Evolutionary conservation across 148 eudicot species (phyloP), one percentile per base, ranked within the genome.

Genomic region (Silene uniflora): DNA sequence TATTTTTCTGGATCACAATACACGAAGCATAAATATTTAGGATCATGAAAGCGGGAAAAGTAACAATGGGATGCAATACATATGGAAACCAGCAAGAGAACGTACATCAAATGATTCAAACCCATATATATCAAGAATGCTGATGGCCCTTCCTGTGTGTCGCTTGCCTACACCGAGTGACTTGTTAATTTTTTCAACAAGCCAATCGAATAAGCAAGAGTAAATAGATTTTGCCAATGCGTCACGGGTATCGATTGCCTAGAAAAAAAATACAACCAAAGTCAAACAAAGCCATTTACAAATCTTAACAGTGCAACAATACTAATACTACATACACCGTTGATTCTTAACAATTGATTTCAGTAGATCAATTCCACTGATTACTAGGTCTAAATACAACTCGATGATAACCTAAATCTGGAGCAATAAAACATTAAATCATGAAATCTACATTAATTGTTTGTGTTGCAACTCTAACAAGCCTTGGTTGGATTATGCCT

Each of bases 61-160:
- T 75, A 62, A 52, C 6, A n/a, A 59, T 32, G 12, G 55, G 42
- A 65, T 55, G 75, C 35, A 24, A 60, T 1, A 62, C 59, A 61
- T 29, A 71, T 39, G 29, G 16, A 76, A 54, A 42, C 35, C 55
- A 2, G n/a, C 17, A 67, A 75, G 55, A 68, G 35, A 75, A 68
- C 89, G 69, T 84, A 95, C 99, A 73, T 92, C 90, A 77, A 95
- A 95, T 75, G 99, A 95, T 82, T 95, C 99, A 84, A 95, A 95
- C 54, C 99, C 99, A 81, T 95, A 95, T 56, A 95, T 95, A 87
- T 95, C 99, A 75, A 95, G 99, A 87, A 95, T 92, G 84, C 98
- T 91, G 83, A 95, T 95, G 80, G 99, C 91, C 83, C 97, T 89
- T 82, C 98, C 99, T 46, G 97, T 88, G 4, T 90, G 90, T 70